Base-by-base conservation (phyloP, 495 filamentous ascomycete species). In the Penicillium paxilli region DNA sequence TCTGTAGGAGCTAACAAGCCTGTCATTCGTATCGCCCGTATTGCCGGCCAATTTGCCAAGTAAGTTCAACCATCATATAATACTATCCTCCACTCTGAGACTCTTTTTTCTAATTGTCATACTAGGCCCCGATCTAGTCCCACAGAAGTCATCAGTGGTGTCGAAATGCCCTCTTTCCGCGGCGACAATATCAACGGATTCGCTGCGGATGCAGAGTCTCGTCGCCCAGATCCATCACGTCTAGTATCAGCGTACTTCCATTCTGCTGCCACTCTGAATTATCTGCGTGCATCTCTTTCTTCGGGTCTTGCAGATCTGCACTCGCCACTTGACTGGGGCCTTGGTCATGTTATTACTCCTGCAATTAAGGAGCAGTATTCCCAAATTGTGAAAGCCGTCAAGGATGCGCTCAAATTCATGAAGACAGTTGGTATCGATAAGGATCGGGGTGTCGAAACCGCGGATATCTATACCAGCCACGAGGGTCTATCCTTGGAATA, bases 41-140 rank as follows among this genome's bases (percentile, higher is more conserved):
- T 97, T 86, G 94, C 94, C 16, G 94, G 94, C 4, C 94, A 98
- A 74, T 98, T 93, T 53, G 94, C 94, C 17, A 98, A 98, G 72
- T 73, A 51, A 14, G 64, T 4, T 19, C 17, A 2, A 19, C 32
- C 32, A 7, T 11, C 14, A n/a, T n/a, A n/a, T n/a, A n/a, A n/a
- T n/a, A n/a, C 8, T 33, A 33, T 11, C 37, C 16, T 25, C 30
- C 8, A 10, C 5, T n/a, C 26, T 40, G 16, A 25, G 25, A 10
- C 40, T 25, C 9, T 41, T 14, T 16, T 44, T 16, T 24, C 51
- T 64, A 59, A 68, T n/a, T 11, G 12, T 21, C 14, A 24, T 26
- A 32, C 26, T 24, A 82, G 79, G 68, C 94, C 94, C 1, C 79
- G 94, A 28, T 96, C 91, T 12, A 94, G 86, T 47, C 89, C 93